A percentile compares a stretch with the other conserved stretches of the same genome.
Conservation (phyloP, 1,284 basidiomycete genomes). For the Xerocomus amazonicus region DNA sequence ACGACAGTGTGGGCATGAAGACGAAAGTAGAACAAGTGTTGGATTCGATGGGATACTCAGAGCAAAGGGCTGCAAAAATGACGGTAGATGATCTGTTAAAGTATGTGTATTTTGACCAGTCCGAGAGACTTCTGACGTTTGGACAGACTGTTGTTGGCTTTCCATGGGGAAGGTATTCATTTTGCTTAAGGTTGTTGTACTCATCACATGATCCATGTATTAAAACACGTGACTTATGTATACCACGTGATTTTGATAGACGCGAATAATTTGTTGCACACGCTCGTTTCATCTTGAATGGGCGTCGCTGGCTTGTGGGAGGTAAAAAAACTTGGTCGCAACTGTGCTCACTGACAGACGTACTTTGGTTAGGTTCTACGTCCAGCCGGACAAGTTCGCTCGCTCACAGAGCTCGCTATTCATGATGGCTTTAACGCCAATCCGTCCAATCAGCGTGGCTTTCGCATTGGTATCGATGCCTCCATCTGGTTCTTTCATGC, state of each 20-base stretch:
- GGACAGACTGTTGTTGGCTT: slow-evolving; percentile 54
- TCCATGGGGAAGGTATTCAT: slow-evolving; percentile 57
- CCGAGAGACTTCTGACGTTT: slow-evolving; percentile 2
- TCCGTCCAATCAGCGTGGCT: slow-evolving; percentile 53
- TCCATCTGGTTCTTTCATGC: slow-evolving; percentile 84
- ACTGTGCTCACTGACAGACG: background rate
- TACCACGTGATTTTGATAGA: slow-evolving; percentile 8
- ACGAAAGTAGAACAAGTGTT: slow-evolving; percentile 77
- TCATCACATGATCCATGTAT: slow-evolving; percentile 5
- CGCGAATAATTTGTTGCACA: slow-evolving; percentile 1
- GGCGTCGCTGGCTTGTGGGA: slow-evolving; percentile 50
- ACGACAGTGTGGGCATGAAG: slow-evolving; percentile 71
- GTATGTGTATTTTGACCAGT: slow-evolving; percentile 35
- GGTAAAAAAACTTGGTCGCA: slow-evolving; percentile 16
- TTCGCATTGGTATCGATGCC: slow-evolving; percentile 73
- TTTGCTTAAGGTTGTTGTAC: slow-evolving; percentile 42
- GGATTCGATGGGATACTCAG: slow-evolving; percentile 57
- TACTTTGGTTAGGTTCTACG: slow-evolving; percentile 49
- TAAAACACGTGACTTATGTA: slow-evolving; percentile 4
- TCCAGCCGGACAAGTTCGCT: slow-evolving; percentile 58
- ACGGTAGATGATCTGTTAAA: slow-evolving; percentile 75
- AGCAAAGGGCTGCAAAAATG: slow-evolving; percentile 77
- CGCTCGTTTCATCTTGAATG: slow-evolving; percentile 29
- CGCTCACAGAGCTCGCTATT: slow-evolving; percentile 66
- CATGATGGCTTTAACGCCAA: slow-evolving; percentile 69